These are phyloP conservation scores for Wickerhamiella occidentalis DNA, from an alignment of 805 yeast genomes.

Conservation along the genomic window DNA sequence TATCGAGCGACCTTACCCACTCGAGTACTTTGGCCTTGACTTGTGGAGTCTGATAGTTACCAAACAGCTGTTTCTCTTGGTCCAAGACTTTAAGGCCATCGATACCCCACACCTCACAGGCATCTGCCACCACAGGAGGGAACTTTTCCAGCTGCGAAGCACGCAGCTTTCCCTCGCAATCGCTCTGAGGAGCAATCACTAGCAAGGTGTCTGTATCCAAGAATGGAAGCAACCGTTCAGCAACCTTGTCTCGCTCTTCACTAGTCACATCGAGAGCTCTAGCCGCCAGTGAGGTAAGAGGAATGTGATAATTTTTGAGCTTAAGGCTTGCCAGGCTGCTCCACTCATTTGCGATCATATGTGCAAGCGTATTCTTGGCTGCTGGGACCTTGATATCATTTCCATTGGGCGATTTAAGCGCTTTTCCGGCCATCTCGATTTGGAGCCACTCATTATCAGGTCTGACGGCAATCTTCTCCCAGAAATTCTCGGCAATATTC, in stretches of 20 bases:
- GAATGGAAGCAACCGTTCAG: constrained; percentile 56
- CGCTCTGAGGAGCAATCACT: constrained; percentile 67
- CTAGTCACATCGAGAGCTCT: constrained; percentile 67
- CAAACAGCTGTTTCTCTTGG: constrained; percentile 70
- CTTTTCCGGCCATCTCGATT: constrained; percentile 17
- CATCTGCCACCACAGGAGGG: constrained; percentile 57
- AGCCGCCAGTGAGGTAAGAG: constrained; percentile 76
- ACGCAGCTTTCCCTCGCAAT: constrained; percentile 74
- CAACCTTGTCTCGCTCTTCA: constrained; percentile 47
- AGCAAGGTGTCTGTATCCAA: constrained; percentile 90
- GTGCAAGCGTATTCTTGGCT: constrained; percentile 41
- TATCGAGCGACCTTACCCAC: constrained; percentile 51
- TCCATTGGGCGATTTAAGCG: constrained; percentile 79
- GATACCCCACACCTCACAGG: constrained; percentile 43
- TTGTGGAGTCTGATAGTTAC: constrained; percentile 56
- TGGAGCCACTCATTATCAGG: constrained; percentile 16
- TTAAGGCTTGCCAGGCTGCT: constrained; percentile 46
- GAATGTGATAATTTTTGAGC: constrained; percentile 67
- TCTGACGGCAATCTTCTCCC: constrained; percentile 56
- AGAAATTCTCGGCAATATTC: constrained; percentile 40
- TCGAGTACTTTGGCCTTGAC: constrained; percentile 48
- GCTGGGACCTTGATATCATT: constrained; percentile 52
- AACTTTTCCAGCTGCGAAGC: constrained; percentile 67
- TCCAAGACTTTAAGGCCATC: constrained; percentile 52
- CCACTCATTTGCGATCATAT: constrained; percentile 82